A percentile compares a stretch with the other conserved stretches of the same genome.
Evolutionary conservation across 495 filamentous ascomycete genomes (phyloP).

Genomic region (Penicillium angulare): DNA sequence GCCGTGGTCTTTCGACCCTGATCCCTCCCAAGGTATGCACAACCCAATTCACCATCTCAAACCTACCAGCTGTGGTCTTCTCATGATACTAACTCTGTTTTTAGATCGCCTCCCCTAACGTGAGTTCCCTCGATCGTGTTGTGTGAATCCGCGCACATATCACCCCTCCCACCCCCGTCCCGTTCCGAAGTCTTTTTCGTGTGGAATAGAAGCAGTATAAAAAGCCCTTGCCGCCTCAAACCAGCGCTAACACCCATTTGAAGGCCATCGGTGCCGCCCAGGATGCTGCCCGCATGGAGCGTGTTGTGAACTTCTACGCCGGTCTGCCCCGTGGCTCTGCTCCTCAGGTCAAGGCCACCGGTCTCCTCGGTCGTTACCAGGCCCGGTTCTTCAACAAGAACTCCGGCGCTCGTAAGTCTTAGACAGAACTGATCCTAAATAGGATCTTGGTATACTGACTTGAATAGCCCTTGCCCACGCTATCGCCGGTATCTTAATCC

Average conservation of each 20-base stretch:
- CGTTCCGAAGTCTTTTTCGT: slow-evolving; percentile 26
- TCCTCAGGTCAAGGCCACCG: slow-evolving; percentile 73
- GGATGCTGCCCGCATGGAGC: slow-evolving; percentile 93
- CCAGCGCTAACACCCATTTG: slow-evolving; percentile 23
- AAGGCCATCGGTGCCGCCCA: slow-evolving; percentile 89
- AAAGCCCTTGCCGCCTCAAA: background rate
- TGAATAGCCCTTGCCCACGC: slow-evolving; percentile 77
- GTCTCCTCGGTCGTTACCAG: slow-evolving; percentile 84
- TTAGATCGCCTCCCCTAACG: slow-evolving; percentile 86
- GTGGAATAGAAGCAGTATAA: slow-evolving; percentile 7
- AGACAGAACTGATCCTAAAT: background rate
- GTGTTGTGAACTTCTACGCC: slow-evolving; percentile 97
- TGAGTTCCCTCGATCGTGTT: slow-evolving; percentile 48
- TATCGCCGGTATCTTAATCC: slow-evolving; percentile 66
- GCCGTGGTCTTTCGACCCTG: slow-evolving; percentile 91
- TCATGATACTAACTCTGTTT: slow-evolving; percentile 28
- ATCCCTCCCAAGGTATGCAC: slow-evolving; percentile 91
- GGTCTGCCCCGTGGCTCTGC: slow-evolving; percentile 89
- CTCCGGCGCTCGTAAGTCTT: slow-evolving; percentile 77
- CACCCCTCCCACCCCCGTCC: slow-evolving; percentile 19
- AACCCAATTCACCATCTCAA: slow-evolving; percentile 4
- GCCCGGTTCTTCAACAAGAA: slow-evolving; percentile 88
- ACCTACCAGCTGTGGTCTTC: background rate
- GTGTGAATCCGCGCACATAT: slow-evolving; percentile 1
- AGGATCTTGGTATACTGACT: slow-evolving; percentile 17